These are phyloP conservation scores for Chalara sp. DNA, from an alignment of 2,329 filamentous ascomycete genomes.

Conservation along the genomic window DNA sequence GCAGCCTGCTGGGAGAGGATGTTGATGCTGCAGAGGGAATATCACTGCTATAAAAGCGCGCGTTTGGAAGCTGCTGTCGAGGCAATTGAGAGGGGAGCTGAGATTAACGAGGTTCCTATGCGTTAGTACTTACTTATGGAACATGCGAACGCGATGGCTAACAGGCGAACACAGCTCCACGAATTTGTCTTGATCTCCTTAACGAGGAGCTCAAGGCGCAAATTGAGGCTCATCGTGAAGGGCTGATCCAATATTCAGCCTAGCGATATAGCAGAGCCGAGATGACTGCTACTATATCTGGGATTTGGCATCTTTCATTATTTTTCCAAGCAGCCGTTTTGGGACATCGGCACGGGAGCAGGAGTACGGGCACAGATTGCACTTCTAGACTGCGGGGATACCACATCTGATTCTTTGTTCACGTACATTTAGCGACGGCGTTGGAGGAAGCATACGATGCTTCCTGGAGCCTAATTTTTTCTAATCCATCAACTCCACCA, in stretches of 20 bases:
- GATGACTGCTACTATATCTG: too few relatives aligned
- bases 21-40: slow-evolving; percentile 23
- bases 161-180: slow-evolving; percentile 18
- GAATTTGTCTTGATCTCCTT: slow-evolving; percentile 24
- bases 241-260: not conserved
- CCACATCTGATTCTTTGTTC: too few relatives aligned
- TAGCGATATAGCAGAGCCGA: too few relatives aligned
- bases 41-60: slow-evolving; percentile 26
- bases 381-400: not conserved
- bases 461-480: too few relatives aligned
- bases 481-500: too few relatives aligned
- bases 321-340: too few relatives aligned
- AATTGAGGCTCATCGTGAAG: slow-evolving; percentile 9
- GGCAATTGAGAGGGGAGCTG: slow-evolving; percentile 18
- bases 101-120: slow-evolving; percentile 17
- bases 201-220: slow-evolving; percentile 23
- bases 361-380: not conserved
- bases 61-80: slow-evolving; percentile 25
- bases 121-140: slow-evolving; percentile 15
- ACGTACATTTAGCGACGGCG: too few relatives aligned
- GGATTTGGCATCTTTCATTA: too few relatives aligned
- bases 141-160: not conserved
- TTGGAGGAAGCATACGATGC: too few relatives aligned
- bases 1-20: slow-evolving; percentile 23
- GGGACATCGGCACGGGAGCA: too few relatives aligned